Evolutionary conservation across 106 monocot species (phyloP).

Genomic region (Dioscorea dumetorum): DNA sequence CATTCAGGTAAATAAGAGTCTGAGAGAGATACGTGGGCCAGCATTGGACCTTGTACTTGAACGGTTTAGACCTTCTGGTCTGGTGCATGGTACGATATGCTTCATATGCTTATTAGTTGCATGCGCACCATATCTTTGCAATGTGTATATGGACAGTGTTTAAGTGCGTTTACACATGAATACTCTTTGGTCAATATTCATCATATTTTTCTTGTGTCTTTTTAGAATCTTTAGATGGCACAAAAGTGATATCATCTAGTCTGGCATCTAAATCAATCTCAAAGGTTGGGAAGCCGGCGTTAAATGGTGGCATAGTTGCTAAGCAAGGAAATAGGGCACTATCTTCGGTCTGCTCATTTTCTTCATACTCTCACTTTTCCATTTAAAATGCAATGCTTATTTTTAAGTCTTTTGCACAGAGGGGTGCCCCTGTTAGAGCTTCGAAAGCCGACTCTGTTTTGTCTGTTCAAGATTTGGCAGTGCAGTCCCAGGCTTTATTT

Average conservation of each 20-base stretch:
- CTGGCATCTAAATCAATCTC: conserved; percentile 36
- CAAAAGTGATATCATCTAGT: conserved; percentile 30
- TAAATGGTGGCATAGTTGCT: conserved; percentile 24
- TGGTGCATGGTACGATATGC: conserved; percentile 40
- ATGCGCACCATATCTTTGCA: background rate
- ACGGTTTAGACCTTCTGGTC: conserved; percentile 51
- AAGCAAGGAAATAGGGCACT: conserved; percentile 48
- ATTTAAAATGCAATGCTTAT: background rate
- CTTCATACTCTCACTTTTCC: background rate
- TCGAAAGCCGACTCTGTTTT: conserved; percentile 55
- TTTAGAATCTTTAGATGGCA: conserved; percentile 50
- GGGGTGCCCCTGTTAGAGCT: conserved; percentile 43
- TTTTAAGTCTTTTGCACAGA: conserved; percentile 23
- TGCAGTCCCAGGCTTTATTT: conserved; percentile 90
- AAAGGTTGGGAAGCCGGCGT: conserved; percentile 52
- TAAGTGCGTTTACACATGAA: no score
- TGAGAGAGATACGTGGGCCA: conserved; percentile 80
- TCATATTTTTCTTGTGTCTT: conserved; percentile 2
- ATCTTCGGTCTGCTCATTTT: conserved; percentile 25
- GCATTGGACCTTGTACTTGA: conserved; percentile 72
- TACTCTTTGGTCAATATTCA: background rate
- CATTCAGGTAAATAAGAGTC: conserved; percentile 59
- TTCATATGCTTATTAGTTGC: background rate
- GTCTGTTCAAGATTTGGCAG: conserved; percentile 75
- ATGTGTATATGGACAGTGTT: no score